Evolutionary conservation across 1,139 yeast species (phyloP), one percentile per base, ranked within the genome.

Genomic region (Yamadazyma diddensiae): DNA sequence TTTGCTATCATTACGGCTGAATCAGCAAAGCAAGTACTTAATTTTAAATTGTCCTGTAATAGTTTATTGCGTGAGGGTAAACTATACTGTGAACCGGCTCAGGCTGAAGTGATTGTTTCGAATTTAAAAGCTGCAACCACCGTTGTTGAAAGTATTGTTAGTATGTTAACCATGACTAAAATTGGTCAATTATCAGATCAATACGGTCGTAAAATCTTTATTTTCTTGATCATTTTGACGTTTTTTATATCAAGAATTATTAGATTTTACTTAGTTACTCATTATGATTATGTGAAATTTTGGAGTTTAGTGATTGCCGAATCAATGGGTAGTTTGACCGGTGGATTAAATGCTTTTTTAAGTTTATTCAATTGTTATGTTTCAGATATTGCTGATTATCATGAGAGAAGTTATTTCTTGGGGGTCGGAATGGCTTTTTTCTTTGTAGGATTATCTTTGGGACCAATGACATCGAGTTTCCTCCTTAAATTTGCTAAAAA

Each of bases 121-220:
- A 55, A 61, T 35, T 58, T 55, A 34, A 52, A 50, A 27, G 52
- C 62, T 43, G 52, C 45, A 19, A 39, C 39, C 18, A 45, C 43
- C 9, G 39, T 59, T 9, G 43, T 52, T 9, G 31, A 42, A 10
- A 57, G 58, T 7, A 33, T 56, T 4, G 39, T 59, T 13, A 52
- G 62, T 24, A 51, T 69, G 24, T 31, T 68, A 2, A 64, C 69
- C 2, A 53, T 65, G 45, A 66, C 71, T 2, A 67, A 70, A 39
- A 50, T 77, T 14, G 85, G 87, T 0, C 70, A 73, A 17, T 50
- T 75, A 26, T 74, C 84, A 11, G 94, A 83, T 55, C 59, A 71
- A 24, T 61, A 70, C 38, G 94, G 94, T 1, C 60, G 94, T 27
- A 73, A 67, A 39, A 63, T 51, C 3, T 62, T 77, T 22, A 42